Conservation (phyloP, 1,284 basidiomycete genomes). For the Malassezia pachydermatis region DNA sequence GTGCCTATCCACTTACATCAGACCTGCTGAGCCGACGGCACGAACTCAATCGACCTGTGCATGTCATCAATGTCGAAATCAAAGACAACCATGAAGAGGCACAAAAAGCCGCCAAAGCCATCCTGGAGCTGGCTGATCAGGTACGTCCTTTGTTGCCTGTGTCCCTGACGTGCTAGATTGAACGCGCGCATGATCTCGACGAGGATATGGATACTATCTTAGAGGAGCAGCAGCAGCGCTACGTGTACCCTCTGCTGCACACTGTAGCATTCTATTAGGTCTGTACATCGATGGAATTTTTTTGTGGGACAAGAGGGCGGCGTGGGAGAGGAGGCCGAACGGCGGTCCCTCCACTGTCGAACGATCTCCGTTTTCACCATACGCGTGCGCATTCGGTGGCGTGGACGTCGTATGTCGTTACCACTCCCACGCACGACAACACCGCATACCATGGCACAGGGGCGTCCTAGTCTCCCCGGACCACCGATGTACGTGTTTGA, state of each 20-base stretch:
- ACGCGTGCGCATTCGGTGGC: no score
- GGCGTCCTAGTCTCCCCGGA: no score
- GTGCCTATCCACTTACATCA: conserved; percentile 49
- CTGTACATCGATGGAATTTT: background rate
- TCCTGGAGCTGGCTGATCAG: conserved; percentile 68
- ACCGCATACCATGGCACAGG: no score
- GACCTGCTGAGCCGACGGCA: conserved; percentile 80
- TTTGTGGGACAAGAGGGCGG: background rate
- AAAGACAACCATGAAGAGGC: conserved; percentile 99
- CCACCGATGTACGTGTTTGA: conserved; percentile 34
- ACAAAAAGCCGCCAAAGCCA: conserved; percentile 83
- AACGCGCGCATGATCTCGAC: conserved; percentile 73
- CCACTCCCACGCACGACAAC: no score
- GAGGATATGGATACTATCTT: conserved; percentile 80
- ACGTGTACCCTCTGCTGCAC: conserved; percentile 85
- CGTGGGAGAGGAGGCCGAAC: no score
- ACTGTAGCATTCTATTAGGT: conserved; percentile 53
- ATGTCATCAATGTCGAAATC: conserved; percentile 96
- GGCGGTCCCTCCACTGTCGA: no score
- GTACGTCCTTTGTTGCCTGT: conserved; percentile 2
- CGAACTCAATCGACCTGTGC: conserved; percentile 84
- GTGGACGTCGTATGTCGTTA: no score
- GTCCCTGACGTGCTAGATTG: conserved; percentile 57
- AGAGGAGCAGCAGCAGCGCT: conserved; percentile 68
- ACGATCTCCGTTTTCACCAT: no score